Conservation (phyloP, 2,329 filamentous ascomycete genomes). For the Xylariaceae sp. region DNA sequence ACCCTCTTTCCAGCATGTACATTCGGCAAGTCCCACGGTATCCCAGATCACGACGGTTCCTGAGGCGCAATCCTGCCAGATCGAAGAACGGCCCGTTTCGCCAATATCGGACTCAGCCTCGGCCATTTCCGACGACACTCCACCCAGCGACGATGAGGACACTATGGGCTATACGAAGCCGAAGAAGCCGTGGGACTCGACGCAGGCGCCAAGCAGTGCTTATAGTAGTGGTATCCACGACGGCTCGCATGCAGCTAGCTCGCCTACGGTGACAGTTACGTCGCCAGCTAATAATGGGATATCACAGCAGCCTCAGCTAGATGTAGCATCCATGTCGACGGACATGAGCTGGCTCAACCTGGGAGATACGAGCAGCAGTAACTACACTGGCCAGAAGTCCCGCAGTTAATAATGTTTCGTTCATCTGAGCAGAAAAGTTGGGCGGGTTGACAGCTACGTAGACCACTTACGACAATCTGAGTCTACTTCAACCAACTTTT, state of each 20-base stretch:
- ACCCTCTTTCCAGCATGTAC: constrained; percentile 59
- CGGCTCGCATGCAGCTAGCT: constrained; percentile 39
- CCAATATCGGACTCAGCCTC: constrained; percentile 49
- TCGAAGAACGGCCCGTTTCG: constrained; percentile 51
- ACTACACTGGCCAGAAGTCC: constrained; percentile 47
- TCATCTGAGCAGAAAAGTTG: background rate
- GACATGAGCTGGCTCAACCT: constrained; percentile 82
- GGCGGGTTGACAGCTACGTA: background rate
- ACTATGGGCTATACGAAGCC: constrained; percentile 47
- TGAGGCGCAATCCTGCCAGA: constrained; percentile 56
- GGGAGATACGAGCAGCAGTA: constrained; percentile 49
- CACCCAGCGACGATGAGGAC: constrained; percentile 54
- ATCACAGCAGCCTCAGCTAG: constrained; percentile 47
- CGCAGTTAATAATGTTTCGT: constrained; percentile 10
- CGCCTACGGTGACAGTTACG: constrained; percentile 20
- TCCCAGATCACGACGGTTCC: constrained; percentile 52
- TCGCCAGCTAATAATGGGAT: constrained; percentile 29
- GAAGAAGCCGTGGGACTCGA: constrained; percentile 44
- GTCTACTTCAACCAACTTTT: background rate
- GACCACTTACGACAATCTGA: background rate
- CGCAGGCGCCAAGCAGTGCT: constrained; percentile 48
- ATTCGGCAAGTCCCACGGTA: constrained; percentile 64
- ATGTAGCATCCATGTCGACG: constrained; percentile 46
- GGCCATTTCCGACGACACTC: constrained; percentile 47
- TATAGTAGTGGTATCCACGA: constrained; percentile 39